Percentiles rank a stretch among this genome's conserved stretches.
These are phyloP conservation scores for Podila minutissima DNA, from an alignment of 192 early-diverging fungal genomes.

Conservation along the genomic window DNA sequence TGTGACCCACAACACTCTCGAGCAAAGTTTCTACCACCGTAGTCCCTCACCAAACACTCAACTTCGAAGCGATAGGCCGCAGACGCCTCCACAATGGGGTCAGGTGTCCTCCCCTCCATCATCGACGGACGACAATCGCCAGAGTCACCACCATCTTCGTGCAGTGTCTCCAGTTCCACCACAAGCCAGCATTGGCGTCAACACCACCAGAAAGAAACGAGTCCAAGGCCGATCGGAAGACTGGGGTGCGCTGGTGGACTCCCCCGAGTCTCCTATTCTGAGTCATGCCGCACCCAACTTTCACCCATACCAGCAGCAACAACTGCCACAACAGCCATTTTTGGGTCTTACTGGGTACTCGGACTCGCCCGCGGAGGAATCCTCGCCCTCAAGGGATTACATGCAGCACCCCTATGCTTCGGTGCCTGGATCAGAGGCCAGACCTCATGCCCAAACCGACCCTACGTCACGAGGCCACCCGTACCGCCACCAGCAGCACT, in stretches of 20 bases:
- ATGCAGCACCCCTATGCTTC: conserved; percentile 19
- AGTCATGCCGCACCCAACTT: not conserved
- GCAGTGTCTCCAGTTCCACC: conserved; percentile 3
- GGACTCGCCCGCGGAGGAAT: conserved; percentile 37
- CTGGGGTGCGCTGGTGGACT: conserved; percentile 30
- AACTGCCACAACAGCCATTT: conserved; percentile 1
- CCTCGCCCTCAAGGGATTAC: conserved; percentile 12
- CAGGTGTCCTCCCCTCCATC: not conserved
- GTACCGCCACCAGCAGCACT: conserved; percentile 31
- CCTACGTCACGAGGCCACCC: conserved; percentile 8
- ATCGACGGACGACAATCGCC: conserved; percentile 14
- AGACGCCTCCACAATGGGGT: not conserved
- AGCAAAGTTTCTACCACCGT: not conserved
- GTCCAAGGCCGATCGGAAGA: conserved; percentile 33
- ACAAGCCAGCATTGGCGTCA: not conserved
- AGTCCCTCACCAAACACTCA: not conserved
- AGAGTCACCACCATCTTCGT: conserved; percentile 9
- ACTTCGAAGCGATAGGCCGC: not conserved
- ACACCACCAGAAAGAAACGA: conserved; percentile 12
- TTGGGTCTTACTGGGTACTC: conserved; percentile 9
- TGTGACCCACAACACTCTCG: not conserved
- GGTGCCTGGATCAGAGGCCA: not conserved
- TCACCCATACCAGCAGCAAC: conserved; percentile 5
- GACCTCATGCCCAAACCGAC: conserved; percentile 22
- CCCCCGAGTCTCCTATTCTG: conserved; percentile 16